A percentile compares a stretch with the other conserved stretches of the same genome.
Evolutionary conservation across 805 yeast species (phyloP).

Genomic region (Cyberlindnera maclurae): DNA sequence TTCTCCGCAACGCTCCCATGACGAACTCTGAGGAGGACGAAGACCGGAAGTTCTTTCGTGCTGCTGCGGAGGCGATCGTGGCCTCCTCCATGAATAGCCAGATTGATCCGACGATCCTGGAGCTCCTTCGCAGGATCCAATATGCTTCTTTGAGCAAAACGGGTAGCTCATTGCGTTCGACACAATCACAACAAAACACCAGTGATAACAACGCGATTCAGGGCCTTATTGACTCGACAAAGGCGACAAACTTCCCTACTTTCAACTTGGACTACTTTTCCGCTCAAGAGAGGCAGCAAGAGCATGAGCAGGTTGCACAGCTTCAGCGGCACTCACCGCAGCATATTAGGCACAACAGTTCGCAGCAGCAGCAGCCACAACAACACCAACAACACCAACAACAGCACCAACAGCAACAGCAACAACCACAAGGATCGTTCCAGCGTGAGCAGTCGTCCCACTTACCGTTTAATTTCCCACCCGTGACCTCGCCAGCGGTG

Average conservation of each 20-base stretch:
- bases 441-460: not conserved
- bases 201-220: not conserved
- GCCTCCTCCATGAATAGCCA: slow-evolving; percentile 41
- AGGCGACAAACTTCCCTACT: slow-evolving; percentile 17
- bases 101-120: slow-evolving; percentile 58
- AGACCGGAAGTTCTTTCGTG: slow-evolving; percentile 46
- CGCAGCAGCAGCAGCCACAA: slow-evolving; percentile 2
- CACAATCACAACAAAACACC: not conserved
- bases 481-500: not conserved
- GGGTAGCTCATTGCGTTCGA: not conserved
- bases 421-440: not conserved
- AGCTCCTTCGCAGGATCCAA: slow-evolving; percentile 50
- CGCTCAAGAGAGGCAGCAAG: slow-evolving; percentile 2
- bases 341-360: slow-evolving; percentile 1
- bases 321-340: not conserved
- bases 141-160: slow-evolving; percentile 31
- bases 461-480: not conserved
- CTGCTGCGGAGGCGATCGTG: slow-evolving; percentile 57
- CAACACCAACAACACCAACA: not conserved
- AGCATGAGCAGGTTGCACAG: slow-evolving; percentile 1
- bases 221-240: slow-evolving; percentile 11
- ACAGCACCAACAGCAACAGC: not conserved
- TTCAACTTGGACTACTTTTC: slow-evolving; percentile 25
- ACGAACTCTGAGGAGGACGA: slow-evolving; percentile 27
- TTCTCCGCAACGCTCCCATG: not conserved